A percentile compares a stretch with the other conserved stretches of the same genome.
These are phyloP conservation scores for Pyrenophora tritici-repentis DNA, from an alignment of 2,329 filamentous ascomycete species.

Conservation along the genomic window DNA sequence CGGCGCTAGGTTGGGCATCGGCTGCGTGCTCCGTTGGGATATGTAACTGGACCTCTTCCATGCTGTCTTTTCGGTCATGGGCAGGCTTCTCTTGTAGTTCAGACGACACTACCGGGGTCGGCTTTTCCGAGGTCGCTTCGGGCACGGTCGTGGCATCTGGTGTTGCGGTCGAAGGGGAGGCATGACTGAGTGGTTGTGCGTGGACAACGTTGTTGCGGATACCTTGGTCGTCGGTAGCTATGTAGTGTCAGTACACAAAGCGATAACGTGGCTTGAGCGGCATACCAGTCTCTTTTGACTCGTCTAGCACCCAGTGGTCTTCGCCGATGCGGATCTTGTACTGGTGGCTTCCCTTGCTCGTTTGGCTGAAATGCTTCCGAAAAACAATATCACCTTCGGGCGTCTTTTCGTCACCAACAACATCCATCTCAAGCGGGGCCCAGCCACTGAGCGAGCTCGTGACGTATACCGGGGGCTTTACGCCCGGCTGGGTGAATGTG, in stretches of 20 bases:
- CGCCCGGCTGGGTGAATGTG: constrained; percentile 64
- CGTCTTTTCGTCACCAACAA: constrained; percentile 49
- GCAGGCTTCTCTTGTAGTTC: constrained; percentile 5
- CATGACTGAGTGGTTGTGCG: constrained; percentile 28
- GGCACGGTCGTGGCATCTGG: not conserved
- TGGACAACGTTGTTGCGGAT: constrained; percentile 60
- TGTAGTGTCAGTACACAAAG: constrained; percentile 21
- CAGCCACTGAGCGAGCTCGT: constrained; percentile 73
- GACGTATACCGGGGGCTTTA: constrained; percentile 70
- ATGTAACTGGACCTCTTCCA: constrained; percentile 22
- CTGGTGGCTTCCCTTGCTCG: constrained; percentile 65
- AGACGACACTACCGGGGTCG: not conserved
- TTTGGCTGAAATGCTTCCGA: constrained; percentile 59
- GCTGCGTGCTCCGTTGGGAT: constrained; percentile 18
- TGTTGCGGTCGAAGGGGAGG: not conserved
- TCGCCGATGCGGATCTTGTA: constrained; percentile 75
- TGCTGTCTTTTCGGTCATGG: constrained; percentile 26
- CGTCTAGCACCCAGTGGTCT: constrained; percentile 70
- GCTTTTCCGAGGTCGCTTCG: not conserved
- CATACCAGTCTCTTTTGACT: constrained; percentile 64
- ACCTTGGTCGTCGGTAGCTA: constrained; percentile 58
- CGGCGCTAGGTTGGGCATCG: constrained; percentile 30
- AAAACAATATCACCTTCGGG: constrained; percentile 63
- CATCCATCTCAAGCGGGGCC: constrained; percentile 68
- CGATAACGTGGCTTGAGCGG: not conserved